Conservation (phyloP, 345 rosid genomes). For the Eucalyptus grandis region DNA sequence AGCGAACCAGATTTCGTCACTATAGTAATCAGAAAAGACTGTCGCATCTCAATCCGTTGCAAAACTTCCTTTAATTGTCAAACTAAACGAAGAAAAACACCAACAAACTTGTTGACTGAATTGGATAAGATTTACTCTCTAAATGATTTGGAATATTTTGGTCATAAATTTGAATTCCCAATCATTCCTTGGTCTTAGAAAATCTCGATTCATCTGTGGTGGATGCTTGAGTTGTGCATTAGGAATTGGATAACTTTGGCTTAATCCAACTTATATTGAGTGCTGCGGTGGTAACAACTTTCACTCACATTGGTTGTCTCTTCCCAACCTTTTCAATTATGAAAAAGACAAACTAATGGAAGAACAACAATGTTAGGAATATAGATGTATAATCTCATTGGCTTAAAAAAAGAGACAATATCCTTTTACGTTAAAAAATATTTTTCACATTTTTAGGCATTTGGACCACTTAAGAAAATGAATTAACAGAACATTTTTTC, state of each 20-base stretch:
- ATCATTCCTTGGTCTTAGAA: neutral
- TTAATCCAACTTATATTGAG: too few species aligned
- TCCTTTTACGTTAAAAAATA: neutral
- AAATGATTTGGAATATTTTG: neutral
- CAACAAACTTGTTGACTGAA: too few species aligned
- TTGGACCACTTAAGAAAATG: neutral
- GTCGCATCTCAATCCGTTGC: neutral
- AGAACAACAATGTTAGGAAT: neutral
- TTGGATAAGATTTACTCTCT: neutral
- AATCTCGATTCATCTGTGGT: neutral
- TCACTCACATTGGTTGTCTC: neutral
- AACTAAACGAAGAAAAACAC: neutral
- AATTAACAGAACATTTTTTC: neutral
- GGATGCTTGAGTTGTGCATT: neutral
- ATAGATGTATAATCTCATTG: neutral
- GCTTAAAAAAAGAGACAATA: neutral
- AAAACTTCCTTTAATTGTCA: neutral
- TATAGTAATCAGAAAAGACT: too few species aligned
- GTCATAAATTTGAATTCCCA: neutral
- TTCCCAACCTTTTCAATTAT: neutral
- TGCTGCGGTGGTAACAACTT: too few species aligned
- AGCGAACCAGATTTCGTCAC: neutral
- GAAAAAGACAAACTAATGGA: neutral
- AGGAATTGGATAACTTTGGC: too few species aligned
- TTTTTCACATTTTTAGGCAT: neutral